phyloP scores from a whole-genome alignment of 768 basidiomycete species.

The Fistulinella prunicolor region DNA sequence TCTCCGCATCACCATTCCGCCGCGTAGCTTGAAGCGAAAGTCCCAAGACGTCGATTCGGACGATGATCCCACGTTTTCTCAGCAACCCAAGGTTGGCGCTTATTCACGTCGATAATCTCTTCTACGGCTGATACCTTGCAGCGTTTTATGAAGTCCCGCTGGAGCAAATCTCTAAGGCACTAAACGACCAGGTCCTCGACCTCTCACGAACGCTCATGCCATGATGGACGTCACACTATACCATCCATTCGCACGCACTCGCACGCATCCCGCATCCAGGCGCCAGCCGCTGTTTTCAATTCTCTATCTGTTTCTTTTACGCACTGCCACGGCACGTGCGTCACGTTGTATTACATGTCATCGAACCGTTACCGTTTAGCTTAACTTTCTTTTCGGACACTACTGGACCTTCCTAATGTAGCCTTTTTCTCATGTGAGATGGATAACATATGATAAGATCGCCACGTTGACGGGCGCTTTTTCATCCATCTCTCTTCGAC shows the following conservation, averaged over 20 bases:
- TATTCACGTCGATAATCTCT: neutral
- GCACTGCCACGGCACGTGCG: too few relatives aligned
- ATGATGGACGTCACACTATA: too few relatives aligned
- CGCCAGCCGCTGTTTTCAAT: too few relatives aligned
- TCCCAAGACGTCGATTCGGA: constrained; percentile 16
- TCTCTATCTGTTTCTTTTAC: too few relatives aligned
- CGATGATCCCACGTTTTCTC: neutral
- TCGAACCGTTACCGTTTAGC: too few relatives aligned
- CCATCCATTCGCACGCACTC: too few relatives aligned
- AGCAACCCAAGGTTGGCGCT: constrained; percentile 20
- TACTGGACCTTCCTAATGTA: constrained; percentile 13
- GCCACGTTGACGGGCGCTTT: too few relatives aligned
- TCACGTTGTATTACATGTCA: too few relatives aligned
- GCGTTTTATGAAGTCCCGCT: constrained; percentile 17
- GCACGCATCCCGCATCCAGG: too few relatives aligned
- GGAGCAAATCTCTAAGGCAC: constrained; percentile 10
- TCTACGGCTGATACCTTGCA: constrained; percentile 1
- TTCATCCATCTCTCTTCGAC: neutral
- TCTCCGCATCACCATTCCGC: constrained; percentile 25
- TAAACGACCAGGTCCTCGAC: neutral
- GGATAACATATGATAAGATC: neutral
- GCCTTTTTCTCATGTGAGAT: neutral
- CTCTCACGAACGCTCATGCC: too few relatives aligned
- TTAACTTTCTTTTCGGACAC: too few relatives aligned
- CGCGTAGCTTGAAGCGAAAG: constrained; percentile 23